Evolutionary conservation across 129 eudicot genomes (phyloP).

Genomic region (Tanacetum coccineum): DNA sequence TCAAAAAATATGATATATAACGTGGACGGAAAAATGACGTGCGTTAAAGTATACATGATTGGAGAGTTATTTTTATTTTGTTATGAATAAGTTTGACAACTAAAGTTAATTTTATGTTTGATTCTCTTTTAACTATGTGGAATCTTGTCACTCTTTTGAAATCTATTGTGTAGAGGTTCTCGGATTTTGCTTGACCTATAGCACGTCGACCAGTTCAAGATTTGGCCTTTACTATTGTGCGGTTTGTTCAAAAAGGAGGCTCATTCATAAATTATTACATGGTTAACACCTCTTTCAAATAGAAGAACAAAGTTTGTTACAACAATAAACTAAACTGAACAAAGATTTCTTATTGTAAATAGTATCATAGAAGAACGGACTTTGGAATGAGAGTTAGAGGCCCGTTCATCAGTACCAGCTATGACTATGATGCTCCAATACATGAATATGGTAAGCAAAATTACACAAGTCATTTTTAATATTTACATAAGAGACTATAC

Average conservation of each 20-base stretch:
- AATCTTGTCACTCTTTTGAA: not conserved
- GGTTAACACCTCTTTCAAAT: no score
- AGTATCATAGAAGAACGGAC: slow-evolving; percentile 98
- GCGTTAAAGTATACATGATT: not conserved
- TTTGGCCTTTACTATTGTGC: slow-evolving; percentile 86
- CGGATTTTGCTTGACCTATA: slow-evolving; percentile 72
- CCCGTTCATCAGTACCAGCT: slow-evolving; percentile 95
- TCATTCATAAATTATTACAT: no score
- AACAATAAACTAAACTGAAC: no score
- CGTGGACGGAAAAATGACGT: not conserved
- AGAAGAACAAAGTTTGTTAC: no score
- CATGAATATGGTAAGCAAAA: slow-evolving; percentile 99
- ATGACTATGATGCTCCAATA: slow-evolving; percentile 96
- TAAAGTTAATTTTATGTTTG: slow-evolving; percentile 20
- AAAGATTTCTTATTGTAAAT: not conserved
- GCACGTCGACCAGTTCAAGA: slow-evolving; percentile 83
- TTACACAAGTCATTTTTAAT: no score
- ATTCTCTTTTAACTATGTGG: not conserved
- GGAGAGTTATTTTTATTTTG: not conserved
- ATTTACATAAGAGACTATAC: no score
- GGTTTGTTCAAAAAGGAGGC: no score
- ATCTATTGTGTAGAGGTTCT: slow-evolving; percentile 48
- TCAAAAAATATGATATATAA: slow-evolving; percentile 48
- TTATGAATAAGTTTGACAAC: no score
- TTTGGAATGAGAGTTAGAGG: slow-evolving; percentile 96